A percentile compares a stretch with the other conserved stretches of the same genome.
Evolutionary conservation across 2,329 filamentous ascomycete species (phyloP).

Genomic region (Phaeomoniella chlamydospora): DNA sequence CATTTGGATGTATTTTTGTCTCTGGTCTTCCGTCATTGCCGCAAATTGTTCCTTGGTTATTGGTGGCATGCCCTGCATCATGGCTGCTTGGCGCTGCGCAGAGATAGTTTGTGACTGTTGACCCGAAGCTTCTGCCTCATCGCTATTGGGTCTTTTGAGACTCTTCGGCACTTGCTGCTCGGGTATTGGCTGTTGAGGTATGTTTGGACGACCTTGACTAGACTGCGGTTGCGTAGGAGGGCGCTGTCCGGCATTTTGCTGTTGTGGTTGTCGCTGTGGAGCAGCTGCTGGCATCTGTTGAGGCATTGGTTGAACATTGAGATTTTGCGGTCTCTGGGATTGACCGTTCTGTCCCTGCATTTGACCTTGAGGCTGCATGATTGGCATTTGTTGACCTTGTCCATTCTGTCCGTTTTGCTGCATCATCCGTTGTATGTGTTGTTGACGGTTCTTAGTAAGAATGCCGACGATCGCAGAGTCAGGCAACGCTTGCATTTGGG

Average conservation of each 20-base stretch:
- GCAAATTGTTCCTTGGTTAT: slow-evolving; percentile 11
- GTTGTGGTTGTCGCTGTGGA: not conserved
- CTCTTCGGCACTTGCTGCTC: slow-evolving; percentile 15
- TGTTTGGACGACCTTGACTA: not conserved
- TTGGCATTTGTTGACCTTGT: slow-evolving; percentile 1
- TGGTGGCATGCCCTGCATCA: not conserved
- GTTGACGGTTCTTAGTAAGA: slow-evolving; percentile 4
- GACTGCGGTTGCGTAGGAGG: not conserved
- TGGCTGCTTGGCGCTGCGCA: not conserved
- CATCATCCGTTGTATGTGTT: slow-evolving; percentile 5
- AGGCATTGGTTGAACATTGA: slow-evolving; percentile 5
- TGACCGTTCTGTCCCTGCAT: not conserved
- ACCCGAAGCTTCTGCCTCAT: slow-evolving; percentile 19
- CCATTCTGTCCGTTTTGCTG: slow-evolving; percentile 5
- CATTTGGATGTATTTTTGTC: slow-evolving; percentile 19
- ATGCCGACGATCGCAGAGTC: slow-evolving; percentile 10
- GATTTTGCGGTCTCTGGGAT: slow-evolving; percentile 4
- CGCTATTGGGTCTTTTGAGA: slow-evolving; percentile 26
- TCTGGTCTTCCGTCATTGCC: slow-evolving; percentile 26
- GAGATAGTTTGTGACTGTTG: not conserved
- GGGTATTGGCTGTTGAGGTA: slow-evolving; percentile 1
- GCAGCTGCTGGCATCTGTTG: slow-evolving; percentile 6
- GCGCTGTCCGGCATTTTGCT: not conserved
- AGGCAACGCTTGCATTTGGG: slow-evolving; percentile 5
- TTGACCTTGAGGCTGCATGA: not conserved